Evolutionary conservation across 1,284 basidiomycete species (phyloP).

Genomic region (Cutaneotrichosporon cavernicola): DNA sequence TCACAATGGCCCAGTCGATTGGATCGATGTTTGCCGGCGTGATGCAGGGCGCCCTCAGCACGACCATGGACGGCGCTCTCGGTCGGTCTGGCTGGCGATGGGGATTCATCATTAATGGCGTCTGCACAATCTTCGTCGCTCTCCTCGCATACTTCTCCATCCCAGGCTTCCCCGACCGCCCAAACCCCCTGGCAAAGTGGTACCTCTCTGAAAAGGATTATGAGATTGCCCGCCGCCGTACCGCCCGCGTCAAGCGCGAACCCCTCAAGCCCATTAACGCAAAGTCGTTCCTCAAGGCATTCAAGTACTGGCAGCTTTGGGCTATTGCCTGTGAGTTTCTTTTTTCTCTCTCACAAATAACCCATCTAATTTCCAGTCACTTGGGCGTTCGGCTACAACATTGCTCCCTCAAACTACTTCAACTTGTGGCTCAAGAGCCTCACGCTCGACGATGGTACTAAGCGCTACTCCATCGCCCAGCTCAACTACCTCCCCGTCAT

Average conservation of each 20-base stretch:
- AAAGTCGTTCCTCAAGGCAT: slow-evolving; percentile 19
- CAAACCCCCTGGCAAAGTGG: slow-evolving; percentile 29
- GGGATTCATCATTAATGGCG: slow-evolving; percentile 27
- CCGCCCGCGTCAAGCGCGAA: slow-evolving; percentile 20
- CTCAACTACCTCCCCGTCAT: slow-evolving; percentile 22
- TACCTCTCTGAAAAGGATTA: slow-evolving; percentile 26
- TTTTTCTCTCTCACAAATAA: background rate
- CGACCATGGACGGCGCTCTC: slow-evolving; percentile 21
- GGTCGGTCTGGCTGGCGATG: slow-evolving; percentile 28
- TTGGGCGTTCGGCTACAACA: slow-evolving; percentile 25
- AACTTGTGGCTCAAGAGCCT: slow-evolving; percentile 38
- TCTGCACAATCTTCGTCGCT: slow-evolving; percentile 19
- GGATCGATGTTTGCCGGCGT: slow-evolving; percentile 29
- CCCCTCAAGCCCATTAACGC: slow-evolving; percentile 26
- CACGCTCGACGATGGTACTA: slow-evolving; percentile 25
- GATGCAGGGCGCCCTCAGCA: slow-evolving; percentile 31
- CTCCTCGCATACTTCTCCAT: slow-evolving; percentile 16
- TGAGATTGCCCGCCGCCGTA: slow-evolving; percentile 25
- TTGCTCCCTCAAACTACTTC: slow-evolving; percentile 28
- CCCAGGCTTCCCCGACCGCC: slow-evolving; percentile 20
- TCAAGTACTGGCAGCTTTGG: slow-evolving; percentile 23
- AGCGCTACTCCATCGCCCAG: slow-evolving; percentile 22
- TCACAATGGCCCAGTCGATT: slow-evolving; percentile 27
- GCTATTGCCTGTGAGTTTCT: slow-evolving; percentile 18
- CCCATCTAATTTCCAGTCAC: slow-evolving; percentile 8